These are phyloP conservation scores for Mallotus nudiflorus DNA, from an alignment of 345 rosid genomes.

Conservation along the genomic window DNA sequence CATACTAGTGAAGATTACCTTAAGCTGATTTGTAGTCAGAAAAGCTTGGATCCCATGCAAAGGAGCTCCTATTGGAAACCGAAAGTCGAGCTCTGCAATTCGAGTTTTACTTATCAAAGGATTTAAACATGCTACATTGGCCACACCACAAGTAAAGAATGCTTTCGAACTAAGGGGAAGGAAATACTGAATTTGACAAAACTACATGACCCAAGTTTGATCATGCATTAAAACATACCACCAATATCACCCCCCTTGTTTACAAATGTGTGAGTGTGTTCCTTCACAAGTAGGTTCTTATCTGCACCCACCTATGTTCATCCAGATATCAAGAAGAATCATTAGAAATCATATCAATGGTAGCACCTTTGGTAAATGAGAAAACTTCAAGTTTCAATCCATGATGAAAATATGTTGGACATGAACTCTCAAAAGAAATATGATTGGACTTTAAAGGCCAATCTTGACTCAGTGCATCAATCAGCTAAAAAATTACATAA, in stretches of 20 bases:
- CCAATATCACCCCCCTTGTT: slow-evolving; percentile 89
- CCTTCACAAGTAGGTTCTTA: slow-evolving; percentile 85
- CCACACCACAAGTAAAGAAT: neutral
- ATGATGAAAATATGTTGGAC: too few relatives aligned
- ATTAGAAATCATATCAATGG: slow-evolving; percentile 13
- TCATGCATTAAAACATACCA: slow-evolving; percentile 43
- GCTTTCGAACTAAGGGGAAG: neutral
- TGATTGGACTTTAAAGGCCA: neutral
- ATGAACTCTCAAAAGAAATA: too few relatives aligned
- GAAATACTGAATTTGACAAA: neutral
- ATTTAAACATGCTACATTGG: neutral
- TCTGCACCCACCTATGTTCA: slow-evolving; percentile 80
- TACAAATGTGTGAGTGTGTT: slow-evolving; percentile 95
- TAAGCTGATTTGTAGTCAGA: slow-evolving; percentile 79
- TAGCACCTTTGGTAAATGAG: neutral
- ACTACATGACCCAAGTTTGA: too few relatives aligned
- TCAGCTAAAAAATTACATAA: neutral
- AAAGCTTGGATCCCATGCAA: slow-evolving; percentile 89
- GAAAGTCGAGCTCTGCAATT: slow-evolving; percentile 91
- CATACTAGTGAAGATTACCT: slow-evolving; percentile 45
- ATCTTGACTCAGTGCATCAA: neutral
- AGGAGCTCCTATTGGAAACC: slow-evolving; percentile 94
- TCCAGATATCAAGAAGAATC: slow-evolving; percentile 22
- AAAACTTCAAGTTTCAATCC: neutral
- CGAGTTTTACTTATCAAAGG: slow-evolving; percentile 22